Base-by-base conservation (phyloP, 306 rosid species). In the Casuarina glauca region DNA sequence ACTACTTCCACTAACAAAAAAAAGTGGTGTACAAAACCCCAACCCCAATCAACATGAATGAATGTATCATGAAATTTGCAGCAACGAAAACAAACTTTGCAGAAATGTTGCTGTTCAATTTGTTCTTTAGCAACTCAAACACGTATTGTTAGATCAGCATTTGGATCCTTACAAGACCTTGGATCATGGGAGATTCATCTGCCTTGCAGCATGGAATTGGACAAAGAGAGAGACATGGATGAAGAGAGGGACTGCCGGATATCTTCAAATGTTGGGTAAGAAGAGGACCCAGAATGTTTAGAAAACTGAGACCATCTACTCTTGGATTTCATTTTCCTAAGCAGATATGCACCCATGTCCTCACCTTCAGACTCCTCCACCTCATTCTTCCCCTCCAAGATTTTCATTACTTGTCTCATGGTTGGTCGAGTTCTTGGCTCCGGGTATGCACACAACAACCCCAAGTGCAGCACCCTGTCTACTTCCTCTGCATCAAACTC, bases 181-280 rank as follows among this genome's bases (percentile, higher is more conserved):
- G 32, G 32, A 26, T 66, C 51, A 41, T 19, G 50, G 85, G 12
- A 54, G 60, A 48, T 80, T 90, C 70, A 92, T 84, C 97, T 85
- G 3, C 96, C 97, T 1, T 71, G 74, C 17, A 69, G 19, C 9
- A 41, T 7, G 61, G 89, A 50, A 51, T 9, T 60, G 5, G 97
- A 85, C 90, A 86, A 85, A 71, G 91, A 86, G 13, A 86, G 45
- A 71, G 93, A 86, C 84, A 76, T 85, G 52, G 90, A 87, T 17
- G 85, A 84, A 80, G 89, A 84, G 0, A 52, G 42, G 9, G 85
- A 50, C 51, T 80, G 81, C 70, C 82, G 80, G 41, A 92, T 73
- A 61, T 92, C 93, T 61, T 87, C 88, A 77, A 90, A 86, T 70
- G 93, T 92, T 20, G 98, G 96, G 84, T 94, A 96, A 49, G 82